Base-by-base conservation (phyloP, 495 filamentous ascomycete genomes). In the Massariosphaeria phaeospora region DNA sequence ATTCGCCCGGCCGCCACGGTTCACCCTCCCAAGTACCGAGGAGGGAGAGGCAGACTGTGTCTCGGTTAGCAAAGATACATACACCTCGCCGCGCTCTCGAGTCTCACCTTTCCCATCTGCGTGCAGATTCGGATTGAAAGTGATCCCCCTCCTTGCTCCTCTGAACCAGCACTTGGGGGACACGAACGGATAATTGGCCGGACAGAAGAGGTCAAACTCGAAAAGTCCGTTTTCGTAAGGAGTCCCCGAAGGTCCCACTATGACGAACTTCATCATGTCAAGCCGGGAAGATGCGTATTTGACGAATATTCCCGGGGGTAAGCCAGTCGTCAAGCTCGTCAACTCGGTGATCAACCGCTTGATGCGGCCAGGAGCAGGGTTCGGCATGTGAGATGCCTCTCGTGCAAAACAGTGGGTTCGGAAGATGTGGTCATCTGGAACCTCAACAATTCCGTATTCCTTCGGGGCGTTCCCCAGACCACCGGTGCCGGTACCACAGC, bases 81-180 rank as follows among this genome's bases (percentile, higher is more conserved):
- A 17, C 27, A 13, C 3, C 12, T 3, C 10, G n/a, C 27, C 3
- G 8, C n/a, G 13, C 3, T 20, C 26, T 13, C 1, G 13, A 17
- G 38, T 39, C 48, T 26, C 36, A 47, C 55, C 71, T 66, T 76
- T 76, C 6, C 81, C 81, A 48, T 73, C 66, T 2, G 60, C 31
- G 49, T 85, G 79, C 9, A 85, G 70, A 51, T 84, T 84, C 2
- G 81, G 81, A 59, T 84, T 84, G 63, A 85, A 79, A 0, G 64
- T 38, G 0, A 65, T 66, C 0, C 78, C 77, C 7, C 66, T 61
- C 10, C 73, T 76, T 0, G 80, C 76, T 5, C 76, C 76, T 27
- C 66, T 70, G 62, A 82, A 81, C 9, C 55, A 44, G 63, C 81
- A 70, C 43, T 68, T 55, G 0, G 82, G 82, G 12, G 81, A 75